phyloP scores from a whole-genome alignment of 2,329 filamentous ascomycete species.

The Botrytis cinerea region DNA sequence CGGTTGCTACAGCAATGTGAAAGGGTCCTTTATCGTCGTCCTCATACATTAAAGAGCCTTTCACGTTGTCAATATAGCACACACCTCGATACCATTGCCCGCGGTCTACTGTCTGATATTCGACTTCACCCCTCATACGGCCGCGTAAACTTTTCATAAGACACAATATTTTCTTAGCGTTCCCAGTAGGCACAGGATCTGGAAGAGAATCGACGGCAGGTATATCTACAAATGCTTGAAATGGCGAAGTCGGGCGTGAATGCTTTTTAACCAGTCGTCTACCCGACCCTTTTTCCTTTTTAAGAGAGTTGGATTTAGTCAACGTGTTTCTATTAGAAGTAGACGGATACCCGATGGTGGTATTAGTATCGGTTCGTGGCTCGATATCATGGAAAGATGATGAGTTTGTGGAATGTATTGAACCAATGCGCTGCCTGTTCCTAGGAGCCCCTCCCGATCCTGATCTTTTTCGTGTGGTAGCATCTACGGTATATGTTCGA shows the following conservation, averaged over 20 bases:
- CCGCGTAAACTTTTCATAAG: conserved; percentile 79
- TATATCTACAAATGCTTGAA: conserved; percentile 47
- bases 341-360: conserved; percentile 43
- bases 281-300: conserved; percentile 42
- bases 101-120: conserved; percentile 64
- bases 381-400: conserved; percentile 52
- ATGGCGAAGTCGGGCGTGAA: conserved; percentile 57
- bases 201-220: conserved; percentile 63
- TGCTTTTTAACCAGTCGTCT: conserved; percentile 58
- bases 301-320: conserved; percentile 43
- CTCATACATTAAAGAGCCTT: conserved; percentile 74
- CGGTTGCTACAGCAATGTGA: conserved; percentile 67
- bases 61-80: conserved; percentile 76
- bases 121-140: conserved; percentile 75
- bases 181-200: conserved; percentile 61
- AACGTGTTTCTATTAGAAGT: conserved; percentile 41
- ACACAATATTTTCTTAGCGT: conserved; percentile 70
- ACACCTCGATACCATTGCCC: conserved; percentile 70
- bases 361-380: conserved; percentile 46
- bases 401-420: conserved; percentile 65
- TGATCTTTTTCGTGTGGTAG: conserved; percentile 42
- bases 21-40: conserved; percentile 65
- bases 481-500: conserved; percentile 53
- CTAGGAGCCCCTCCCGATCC: conserved; percentile 45
- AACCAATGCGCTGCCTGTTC: conserved; percentile 66